phyloP scores from a whole-genome alignment of 176 grass and related monocot genomes.

The Paspalum notatum region DNA sequence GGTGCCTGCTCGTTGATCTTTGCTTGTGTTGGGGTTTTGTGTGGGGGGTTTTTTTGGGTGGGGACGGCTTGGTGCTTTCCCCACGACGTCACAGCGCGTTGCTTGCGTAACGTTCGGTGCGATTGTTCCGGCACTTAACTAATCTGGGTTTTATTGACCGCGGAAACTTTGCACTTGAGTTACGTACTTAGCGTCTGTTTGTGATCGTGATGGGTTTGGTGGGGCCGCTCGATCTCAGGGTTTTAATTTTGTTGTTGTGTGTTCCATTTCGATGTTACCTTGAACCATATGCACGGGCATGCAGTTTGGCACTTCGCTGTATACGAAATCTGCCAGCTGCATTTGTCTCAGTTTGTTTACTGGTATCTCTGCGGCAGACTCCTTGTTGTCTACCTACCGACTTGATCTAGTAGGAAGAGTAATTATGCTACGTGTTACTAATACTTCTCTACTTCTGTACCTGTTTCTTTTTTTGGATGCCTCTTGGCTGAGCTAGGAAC shows the following conservation, averaged over 20 bases:
- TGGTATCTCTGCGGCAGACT: neutral
- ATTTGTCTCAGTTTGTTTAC: neutral
- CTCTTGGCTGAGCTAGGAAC: neutral
- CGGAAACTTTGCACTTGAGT: neutral
- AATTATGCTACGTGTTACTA: neutral
- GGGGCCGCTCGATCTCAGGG: neutral
- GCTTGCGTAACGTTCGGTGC: neutral
- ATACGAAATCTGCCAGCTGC: neutral
- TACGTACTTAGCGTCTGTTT: neutral
- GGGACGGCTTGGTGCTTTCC: neutral
- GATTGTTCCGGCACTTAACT: neutral
- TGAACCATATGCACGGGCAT: neutral
- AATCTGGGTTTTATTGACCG: neutral
- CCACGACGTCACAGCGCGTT: neutral
- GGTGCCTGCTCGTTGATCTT: neutral
- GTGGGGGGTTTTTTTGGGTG: neutral
- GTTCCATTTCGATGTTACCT: neutral
- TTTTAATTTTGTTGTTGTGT: neutral
- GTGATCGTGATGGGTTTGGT: neutral
- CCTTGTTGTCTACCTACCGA: neutral
- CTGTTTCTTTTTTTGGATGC: neutral
- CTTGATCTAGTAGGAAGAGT: constrained; percentile 23
- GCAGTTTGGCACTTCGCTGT: constrained; percentile 1
- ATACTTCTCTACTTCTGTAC: neutral
- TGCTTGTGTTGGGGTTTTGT: neutral